Base-by-base conservation (phyloP, 257 asterid genomes). In the Nicotiana knightiana region DNA sequence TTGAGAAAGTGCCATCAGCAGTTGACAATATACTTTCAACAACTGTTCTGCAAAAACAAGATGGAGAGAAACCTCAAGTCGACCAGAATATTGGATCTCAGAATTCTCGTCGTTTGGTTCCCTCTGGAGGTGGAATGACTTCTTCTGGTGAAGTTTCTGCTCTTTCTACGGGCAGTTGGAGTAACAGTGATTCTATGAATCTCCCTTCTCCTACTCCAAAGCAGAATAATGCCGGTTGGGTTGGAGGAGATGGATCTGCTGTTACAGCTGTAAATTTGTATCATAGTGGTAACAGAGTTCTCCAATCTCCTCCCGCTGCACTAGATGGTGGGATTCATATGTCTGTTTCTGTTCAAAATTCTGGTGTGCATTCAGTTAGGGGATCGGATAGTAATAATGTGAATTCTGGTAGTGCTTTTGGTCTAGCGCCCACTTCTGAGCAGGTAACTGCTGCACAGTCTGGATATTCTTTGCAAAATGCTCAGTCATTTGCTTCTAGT, bases 201-300 rank as follows among this genome's bases (percentile, higher is more conserved):
- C 91, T 96, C 77, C 97, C 96, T 6, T 96, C 98, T 87, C 98
- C 97, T 30, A 94, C 98, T 64, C 98, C 97, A 10, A 90, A 66
- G 79, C 94, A 77, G 77, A 81, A 84, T 78, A 90, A 82, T 85
- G 79, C 91, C 3, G 87, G 88, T 33, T 79, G 85, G 89, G 67
- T 67, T 33, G 86, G 85, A 37, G 93, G 87, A 71, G 90, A 81
- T 57, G 86, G 84, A 62, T 81, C 73, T 76, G 82, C 84, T 75
- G 82, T 84, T 57, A 35, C 84, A 4, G 91, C 84, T 82, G 70
- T 81, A 68, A 77, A 84, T 81, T 90, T 84, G 26, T 85, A 86
- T 79, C 79, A 89, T 43, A 79, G 85, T 82, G 88, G 84, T 28
- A 86, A 79, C 70, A 89, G 89, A 48, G 83, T 81, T 67, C 88